Conservation (phyloP, 2,329 filamentous ascomycete species). For the Colletotrichum sp. region DNA sequence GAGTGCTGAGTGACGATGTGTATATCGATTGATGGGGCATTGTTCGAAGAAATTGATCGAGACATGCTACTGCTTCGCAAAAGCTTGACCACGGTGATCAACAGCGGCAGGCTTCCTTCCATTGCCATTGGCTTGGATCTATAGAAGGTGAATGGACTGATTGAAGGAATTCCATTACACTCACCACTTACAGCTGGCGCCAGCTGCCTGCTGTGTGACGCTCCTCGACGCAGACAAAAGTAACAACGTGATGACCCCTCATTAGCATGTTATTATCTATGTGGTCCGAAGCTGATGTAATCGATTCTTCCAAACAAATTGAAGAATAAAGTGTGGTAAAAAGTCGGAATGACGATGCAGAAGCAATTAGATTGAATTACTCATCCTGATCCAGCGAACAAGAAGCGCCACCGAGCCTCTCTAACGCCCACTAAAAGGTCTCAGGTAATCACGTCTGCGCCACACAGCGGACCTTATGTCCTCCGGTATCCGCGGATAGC, state of each 20-base stretch:
- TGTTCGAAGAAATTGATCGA: background rate
- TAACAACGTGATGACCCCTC: background rate
- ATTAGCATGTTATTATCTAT: too few relatives aligned
- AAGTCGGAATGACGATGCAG: background rate
- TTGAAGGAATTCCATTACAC: too few relatives aligned
- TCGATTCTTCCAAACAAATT: background rate
- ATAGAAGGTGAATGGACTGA: too few relatives aligned
- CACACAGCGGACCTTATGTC: background rate
- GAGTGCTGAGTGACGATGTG: background rate
- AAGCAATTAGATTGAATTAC: background rate
- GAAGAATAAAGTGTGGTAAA: fast-evolving
- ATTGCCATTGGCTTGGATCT: too few relatives aligned
- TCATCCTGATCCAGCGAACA: background rate
- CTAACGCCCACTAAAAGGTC: background rate
- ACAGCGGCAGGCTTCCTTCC: background rate
- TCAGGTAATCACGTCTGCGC: background rate
- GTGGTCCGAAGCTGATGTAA: too few relatives aligned
- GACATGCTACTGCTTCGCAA: background rate
- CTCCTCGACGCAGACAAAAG: background rate
- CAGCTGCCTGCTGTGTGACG: background rate
- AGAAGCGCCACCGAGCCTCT: background rate
- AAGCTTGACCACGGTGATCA: background rate
- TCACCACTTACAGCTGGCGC: background rate
- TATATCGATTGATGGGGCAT: background rate
- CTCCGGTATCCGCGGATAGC: background rate